Base-by-base conservation (phyloP, 2,329 filamentous ascomycete species). In the Penicillium oxalicum region DNA sequence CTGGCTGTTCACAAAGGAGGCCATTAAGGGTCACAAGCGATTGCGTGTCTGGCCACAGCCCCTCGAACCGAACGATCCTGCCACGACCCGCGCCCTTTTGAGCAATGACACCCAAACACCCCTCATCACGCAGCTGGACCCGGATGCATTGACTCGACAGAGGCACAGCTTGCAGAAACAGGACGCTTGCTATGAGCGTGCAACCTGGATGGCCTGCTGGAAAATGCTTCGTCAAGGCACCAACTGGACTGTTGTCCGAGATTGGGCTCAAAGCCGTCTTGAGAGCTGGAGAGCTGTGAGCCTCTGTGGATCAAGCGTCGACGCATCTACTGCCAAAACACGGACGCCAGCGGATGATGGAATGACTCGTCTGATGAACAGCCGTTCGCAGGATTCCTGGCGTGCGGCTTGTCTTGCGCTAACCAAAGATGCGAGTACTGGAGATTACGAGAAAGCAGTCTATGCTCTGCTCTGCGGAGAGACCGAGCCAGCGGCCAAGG, bases 131-230 rank as follows among this genome's bases (percentile, higher is more conserved):
- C 88, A 95, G 59, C 77, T 98, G 32, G 93, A 98, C 61, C 93
- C 93, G 0, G 93, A 98, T 73, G 88, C 90, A 5, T 77, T 83
- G n/a, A 84, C 83, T 34, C 81, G 93, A 52, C 91, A 97, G 68
- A 78, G 78, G 42, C 81, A 87, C 46, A 82, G 78, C 43, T 74
- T 97, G 36, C 86, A 95, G 63, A 80, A 83, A 25, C 82, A 91
- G 60, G 93, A 98, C 63, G 83, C 89, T 56, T 91, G 84, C 61
- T 93, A 91, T 54, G 93, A 98, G 71, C 82, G 86, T 45, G 87
- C 90, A 2, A 87, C 95, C 40, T 97, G 93, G 91, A 78, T 91
- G 52, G 86, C 88, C n/a, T 93, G 88, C 70, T 97, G 90, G 74
- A 89, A 95, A 67, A 87, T 95, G 75, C 76, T 98, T 45, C 83